Evolutionary conservation across 345 rosid genomes (phyloP).

Genomic region (Gossypium sturtianum): DNA sequence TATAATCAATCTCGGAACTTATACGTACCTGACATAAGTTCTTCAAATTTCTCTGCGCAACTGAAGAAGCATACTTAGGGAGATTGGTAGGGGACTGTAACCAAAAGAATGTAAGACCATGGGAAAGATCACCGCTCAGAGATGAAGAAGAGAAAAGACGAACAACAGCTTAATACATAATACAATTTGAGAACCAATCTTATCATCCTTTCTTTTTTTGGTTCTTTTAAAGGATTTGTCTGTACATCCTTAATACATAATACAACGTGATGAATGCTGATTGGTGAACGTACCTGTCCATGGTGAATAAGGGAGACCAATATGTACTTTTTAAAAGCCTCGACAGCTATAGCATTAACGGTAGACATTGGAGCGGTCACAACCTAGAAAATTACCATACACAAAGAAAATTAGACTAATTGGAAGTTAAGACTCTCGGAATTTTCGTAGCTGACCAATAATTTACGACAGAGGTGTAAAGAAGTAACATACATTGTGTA

Average conservation of each 20-base stretch:
- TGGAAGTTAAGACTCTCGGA: not conserved
- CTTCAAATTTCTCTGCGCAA: conserved; percentile 83
- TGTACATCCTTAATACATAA: not conserved
- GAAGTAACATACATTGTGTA: conserved; percentile 52
- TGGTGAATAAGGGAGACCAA: conserved; percentile 74
- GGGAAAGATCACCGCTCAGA: not conserved
- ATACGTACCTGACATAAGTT: conserved; percentile 47
- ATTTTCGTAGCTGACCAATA: conserved; percentile 6
- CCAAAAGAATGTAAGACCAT: conserved; percentile 13
- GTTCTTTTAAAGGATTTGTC: not conserved
- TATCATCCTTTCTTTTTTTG: not conserved
- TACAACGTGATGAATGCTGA: not conserved
- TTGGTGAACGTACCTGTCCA: conserved; percentile 54
- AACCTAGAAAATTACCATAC: conserved; percentile 42
- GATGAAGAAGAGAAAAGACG: not conserved
- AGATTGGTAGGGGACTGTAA: conserved; percentile 66
- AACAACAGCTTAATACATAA: not conserved
- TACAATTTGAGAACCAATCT: not conserved
- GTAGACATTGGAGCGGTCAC: conserved; percentile 85
- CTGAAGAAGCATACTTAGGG: conserved; percentile 80
- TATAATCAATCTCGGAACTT: not conserved
- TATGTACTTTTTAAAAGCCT: conserved; percentile 87
- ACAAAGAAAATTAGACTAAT: conserved; percentile 4
- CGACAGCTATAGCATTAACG: conserved; percentile 76
- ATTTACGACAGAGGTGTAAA: conserved; percentile 2